Base-by-base conservation (phyloP, 768 basidiomycete genomes). In the Russula sp. region DNA sequence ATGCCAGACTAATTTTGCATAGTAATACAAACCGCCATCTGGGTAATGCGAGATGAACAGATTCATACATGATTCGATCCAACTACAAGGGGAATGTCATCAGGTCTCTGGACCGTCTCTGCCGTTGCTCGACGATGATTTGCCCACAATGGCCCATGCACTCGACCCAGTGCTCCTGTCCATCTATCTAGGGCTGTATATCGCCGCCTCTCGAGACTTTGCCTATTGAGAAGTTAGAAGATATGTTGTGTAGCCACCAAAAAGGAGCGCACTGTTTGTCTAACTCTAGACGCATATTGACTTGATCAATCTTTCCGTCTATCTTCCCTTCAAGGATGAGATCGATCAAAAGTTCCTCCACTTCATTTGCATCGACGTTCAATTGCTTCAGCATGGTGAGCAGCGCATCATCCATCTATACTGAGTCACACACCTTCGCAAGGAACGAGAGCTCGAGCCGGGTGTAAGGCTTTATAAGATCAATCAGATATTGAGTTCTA, bases 281-380 rank as follows among this genome's bases (percentile, higher is more conserved):
- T 44, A 99, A 80, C 71, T 98, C 93, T 18, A 99, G 80, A 59
- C 92, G 81, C 83, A 94, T 94, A 42, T 90, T 86, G 44, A 97
- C 94, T 77, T 99, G 97, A 76, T 99, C 96, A 72, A 99, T 98
- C 68, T 88, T 84, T 13, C 97, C 97, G 69, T 96, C 92, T 13
- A 99, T 92, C 73, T 92, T 96, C n/a, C 92, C 93, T 74, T 99
- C 97, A 28, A 98, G 77, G 63, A 99, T 98, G 26, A 98, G 83
- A 18, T 90, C 89, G 64, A 98, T 89, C 44, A 98, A 84, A 22
- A 99, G 84, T 63, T 94, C 93, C 70, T 98, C 96, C 5, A 96
- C 95, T 73, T 98, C 95, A 54, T 85, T 84, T 51, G 85, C 84
- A 28, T 90, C 86, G n/a, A 98, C 91, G 67, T 97, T 95, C 62